A percentile compares a stretch with the other conserved stretches of the same genome.
Conservation (phyloP, 2,329 filamentous ascomycete genomes). For the Colletotrichum tamarilloi region DNA sequence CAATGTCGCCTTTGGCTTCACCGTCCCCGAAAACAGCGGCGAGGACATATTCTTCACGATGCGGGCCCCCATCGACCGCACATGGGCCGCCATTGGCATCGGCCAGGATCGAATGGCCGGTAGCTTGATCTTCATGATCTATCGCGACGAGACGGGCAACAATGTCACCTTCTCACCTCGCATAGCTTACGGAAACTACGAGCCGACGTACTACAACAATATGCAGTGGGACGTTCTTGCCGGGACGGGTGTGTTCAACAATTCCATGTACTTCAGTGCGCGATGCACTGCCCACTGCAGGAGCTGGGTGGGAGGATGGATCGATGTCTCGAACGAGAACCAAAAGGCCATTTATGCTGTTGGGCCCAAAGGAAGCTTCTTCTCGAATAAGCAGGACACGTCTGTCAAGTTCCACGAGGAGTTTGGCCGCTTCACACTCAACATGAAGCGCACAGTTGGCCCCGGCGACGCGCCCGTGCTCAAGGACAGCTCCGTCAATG, state of each 20-base stretch:
- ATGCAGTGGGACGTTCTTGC: conserved; percentile 57
- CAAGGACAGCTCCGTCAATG: conserved; percentile 44
- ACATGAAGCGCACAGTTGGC: conserved; percentile 64
- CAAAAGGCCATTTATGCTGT: conserved; percentile 67
- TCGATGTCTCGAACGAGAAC: conserved; percentile 60
- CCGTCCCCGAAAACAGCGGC: conserved; percentile 57
- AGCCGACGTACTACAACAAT: conserved; percentile 59
- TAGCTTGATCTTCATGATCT: conserved; percentile 66
- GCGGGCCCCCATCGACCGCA: conserved; percentile 54
- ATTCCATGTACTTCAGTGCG: conserved; percentile 60
- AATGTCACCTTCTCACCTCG: conserved; percentile 69
- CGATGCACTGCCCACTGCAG: conserved; percentile 63
- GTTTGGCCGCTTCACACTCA: conserved; percentile 66
- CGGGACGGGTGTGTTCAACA: conserved; percentile 60
- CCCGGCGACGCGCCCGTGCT: conserved; percentile 53
- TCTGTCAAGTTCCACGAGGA: conserved; percentile 62
- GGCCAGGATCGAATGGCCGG: conserved; percentile 63
- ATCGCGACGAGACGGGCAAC: conserved; percentile 56
- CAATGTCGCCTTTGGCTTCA: conserved; percentile 60
- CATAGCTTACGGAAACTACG: conserved; percentile 59
- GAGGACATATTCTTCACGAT: conserved; percentile 67
- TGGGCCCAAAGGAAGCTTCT: conserved; percentile 58
- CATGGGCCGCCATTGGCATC: conserved; percentile 67
- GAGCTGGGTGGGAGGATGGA: conserved; percentile 59
- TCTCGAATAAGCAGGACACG: conserved; percentile 55